Conservation (phyloP, 306 rosid genomes). For the Vigna unguiculata region DNA sequence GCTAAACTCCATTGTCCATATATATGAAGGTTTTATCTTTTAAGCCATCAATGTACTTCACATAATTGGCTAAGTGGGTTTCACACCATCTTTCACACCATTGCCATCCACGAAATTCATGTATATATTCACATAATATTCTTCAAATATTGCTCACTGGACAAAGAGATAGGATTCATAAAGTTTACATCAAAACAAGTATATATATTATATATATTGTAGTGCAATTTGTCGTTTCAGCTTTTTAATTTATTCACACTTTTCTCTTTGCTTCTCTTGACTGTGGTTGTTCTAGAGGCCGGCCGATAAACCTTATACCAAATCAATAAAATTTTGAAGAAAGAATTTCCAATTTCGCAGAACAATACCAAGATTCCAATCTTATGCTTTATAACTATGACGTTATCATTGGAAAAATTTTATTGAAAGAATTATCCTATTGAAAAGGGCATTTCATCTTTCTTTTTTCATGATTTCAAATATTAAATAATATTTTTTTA, state of each 20-base stretch:
- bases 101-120: slow-evolving; percentile 16
- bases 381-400: slow-evolving; percentile 1
- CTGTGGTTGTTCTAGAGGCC: slow-evolving; percentile 31
- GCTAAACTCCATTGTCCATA: slow-evolving; percentile 23
- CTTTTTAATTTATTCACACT: background rate
- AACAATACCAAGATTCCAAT: slow-evolving; percentile 28
- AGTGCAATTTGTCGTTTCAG: slow-evolving; percentile 29
- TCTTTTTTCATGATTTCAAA: background rate
- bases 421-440: background rate
- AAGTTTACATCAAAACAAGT: slow-evolving; percentile 13
- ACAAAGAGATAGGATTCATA: slow-evolving; percentile 11
- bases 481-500: background rate
- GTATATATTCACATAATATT: background rate
- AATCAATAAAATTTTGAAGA: slow-evolving; percentile 5
- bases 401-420: background rate
- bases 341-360: background rate
- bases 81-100: slow-evolving; percentile 17
- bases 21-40: background rate
- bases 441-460: background rate
- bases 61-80: background rate
- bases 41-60: background rate
- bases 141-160: slow-evolving; percentile 23
- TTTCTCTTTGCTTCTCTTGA: background rate
- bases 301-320: slow-evolving; percentile 29
- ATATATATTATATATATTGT: background rate